Evolutionary conservation across 495 filamentous ascomycete species (phyloP), one percentile per base, ranked within the genome.

Genomic region (Cryomyces antarcticus): DNA sequence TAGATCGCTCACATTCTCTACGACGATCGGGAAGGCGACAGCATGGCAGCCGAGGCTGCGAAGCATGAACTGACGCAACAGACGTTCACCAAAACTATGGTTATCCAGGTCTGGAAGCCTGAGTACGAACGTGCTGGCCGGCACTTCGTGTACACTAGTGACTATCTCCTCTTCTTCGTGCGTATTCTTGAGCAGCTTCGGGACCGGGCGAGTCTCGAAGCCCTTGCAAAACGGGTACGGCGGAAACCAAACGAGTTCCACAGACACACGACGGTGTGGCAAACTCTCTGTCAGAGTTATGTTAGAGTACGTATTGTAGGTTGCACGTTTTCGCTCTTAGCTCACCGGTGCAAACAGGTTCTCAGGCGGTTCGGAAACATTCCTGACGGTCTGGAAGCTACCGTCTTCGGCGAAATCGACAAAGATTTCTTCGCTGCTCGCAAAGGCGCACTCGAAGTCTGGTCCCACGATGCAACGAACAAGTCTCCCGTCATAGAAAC

Each of bases 21-120:
- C 51, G 65, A 78, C 44, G 66, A 66, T 27, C 52, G 62, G 29
- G 56, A 62, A 30, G 57, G 63, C 35, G 61, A 68, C 17, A 46
- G 52, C 10, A 57, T 64, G 34, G 52, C 57, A 9, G 77, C 80
- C 4, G 55, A 62, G 39, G 77, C 65, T 5, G 85, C 85, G 9
- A 84, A 81, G 53, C 57, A 67, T 28, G 81, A 89, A 41, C 67
- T 94, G 31, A 78, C 77, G 7, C 80, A 89, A 46, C 80, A 78
- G 42, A 92, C 93, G 52, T 87, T 93, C 52, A 93, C 86, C 36
- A 93, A 93, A 60, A 93, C 86, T 7, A 88, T 93, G 75, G 75
- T 77, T 5, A 75, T 93, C 49, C 83, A 92, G 57, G 87, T 99
- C 9, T 99, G 89, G 89, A 86, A 82, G 46, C 93, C 89, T 24